Evolutionary conservation across 2,329 filamentous ascomycete genomes (phyloP).

Genomic region (Emmonsiellopsis sp.): DNA sequence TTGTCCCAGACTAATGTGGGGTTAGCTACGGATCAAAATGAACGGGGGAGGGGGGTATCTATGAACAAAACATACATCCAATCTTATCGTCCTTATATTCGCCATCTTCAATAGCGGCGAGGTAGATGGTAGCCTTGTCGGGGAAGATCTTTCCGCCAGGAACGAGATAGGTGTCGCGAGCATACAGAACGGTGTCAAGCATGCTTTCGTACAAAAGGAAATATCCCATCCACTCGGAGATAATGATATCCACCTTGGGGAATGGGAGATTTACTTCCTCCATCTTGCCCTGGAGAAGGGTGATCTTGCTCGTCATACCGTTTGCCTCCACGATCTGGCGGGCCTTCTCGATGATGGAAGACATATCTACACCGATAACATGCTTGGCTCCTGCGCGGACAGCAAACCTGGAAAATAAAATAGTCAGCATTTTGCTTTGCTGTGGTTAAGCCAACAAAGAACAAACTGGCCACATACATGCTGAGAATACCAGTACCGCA

Average conservation of each 20-base stretch:
- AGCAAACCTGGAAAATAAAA: constrained; percentile 63
- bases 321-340: constrained; percentile 88
- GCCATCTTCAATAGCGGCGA: constrained; percentile 94
- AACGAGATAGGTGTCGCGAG: constrained; percentile 80
- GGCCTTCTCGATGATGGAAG: constrained; percentile 98
- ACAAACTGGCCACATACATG: not conserved
- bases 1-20: constrained; percentile 81
- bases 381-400: constrained; percentile 94
- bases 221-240: constrained; percentile 99
- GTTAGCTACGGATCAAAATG: constrained; percentile 15
- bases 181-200: constrained; percentile 96
- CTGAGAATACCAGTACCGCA: constrained; percentile 77
- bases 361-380: constrained; percentile 99
- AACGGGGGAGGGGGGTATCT: not conserved
- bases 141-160: constrained; percentile 93
- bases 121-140: constrained; percentile 95
- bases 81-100: constrained; percentile 99
- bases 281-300: constrained; percentile 98
- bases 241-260: constrained; percentile 97
- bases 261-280: constrained; percentile 92
- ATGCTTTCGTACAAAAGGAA: constrained; percentile 98
- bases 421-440: constrained; percentile 10
- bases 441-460: not conserved
- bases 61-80: constrained; percentile 60
- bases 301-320: constrained; percentile 91